These are phyloP conservation scores for Pythium diclinum DNA, from an alignment of 352 stramenopile species.

Conservation along the genomic window DNA sequence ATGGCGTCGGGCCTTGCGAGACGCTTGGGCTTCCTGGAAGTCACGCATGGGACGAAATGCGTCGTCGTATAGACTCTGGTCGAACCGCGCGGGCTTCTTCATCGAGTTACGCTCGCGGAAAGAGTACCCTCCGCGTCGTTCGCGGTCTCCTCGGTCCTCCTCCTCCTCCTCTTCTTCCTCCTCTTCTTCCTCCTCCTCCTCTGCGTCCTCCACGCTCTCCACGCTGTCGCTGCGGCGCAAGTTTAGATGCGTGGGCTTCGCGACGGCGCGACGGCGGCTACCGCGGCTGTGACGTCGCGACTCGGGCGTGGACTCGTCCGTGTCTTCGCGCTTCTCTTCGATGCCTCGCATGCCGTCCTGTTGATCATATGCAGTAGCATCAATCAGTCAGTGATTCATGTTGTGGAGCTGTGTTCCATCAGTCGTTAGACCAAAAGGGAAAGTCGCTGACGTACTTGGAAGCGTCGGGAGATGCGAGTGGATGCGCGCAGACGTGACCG, in stretches of 20 bases:
- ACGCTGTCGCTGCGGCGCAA: slow-evolving; percentile 11
- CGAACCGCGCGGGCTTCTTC: slow-evolving; percentile 57
- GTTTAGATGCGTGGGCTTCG: background rate
- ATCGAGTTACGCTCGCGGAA: slow-evolving; percentile 44
- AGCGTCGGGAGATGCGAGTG: slow-evolving; percentile 13
- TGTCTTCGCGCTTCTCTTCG: slow-evolving; percentile 10
- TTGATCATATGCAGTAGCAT: background rate
- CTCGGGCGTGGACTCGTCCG: slow-evolving; percentile 18
- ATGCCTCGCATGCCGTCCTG: slow-evolving; percentile 15
- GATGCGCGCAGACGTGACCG: slow-evolving; percentile 21
- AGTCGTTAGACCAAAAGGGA: background rate
- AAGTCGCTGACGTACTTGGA: slow-evolving; percentile 4
- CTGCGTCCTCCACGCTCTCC: slow-evolving; percentile 3
- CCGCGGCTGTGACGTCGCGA: slow-evolving; percentile 9
- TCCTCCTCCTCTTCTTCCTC: slow-evolving; percentile 17
- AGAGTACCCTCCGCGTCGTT: slow-evolving; percentile 15
- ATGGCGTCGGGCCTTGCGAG: slow-evolving; percentile 24
- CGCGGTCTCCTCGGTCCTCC: slow-evolving; percentile 3
- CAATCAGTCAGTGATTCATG: background rate
- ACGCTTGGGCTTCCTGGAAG: slow-evolving; percentile 15
- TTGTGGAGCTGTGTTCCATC: background rate
- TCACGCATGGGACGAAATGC: slow-evolving; percentile 45
- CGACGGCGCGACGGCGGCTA: background rate
- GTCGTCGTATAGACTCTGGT: slow-evolving; percentile 66
- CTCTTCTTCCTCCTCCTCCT: slow-evolving; percentile 2